A percentile compares a stretch with the other conserved stretches of the same genome.
Conservation (phyloP, 305 asterid species). For the Withania somnifera region DNA sequence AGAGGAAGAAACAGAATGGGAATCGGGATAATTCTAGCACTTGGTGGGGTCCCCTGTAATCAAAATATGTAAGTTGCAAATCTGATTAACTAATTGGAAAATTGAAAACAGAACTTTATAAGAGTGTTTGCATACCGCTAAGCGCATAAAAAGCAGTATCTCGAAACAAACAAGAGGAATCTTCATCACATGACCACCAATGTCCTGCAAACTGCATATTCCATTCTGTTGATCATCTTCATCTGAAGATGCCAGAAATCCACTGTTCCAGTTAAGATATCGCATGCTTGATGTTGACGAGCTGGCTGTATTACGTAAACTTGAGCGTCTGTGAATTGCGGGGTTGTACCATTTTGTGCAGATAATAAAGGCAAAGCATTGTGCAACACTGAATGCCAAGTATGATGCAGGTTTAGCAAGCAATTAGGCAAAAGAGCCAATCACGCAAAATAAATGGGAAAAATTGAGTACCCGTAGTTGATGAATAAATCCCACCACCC, state of each 20-base stretch:
- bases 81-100: neutral
- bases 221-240: slow-evolving; percentile 52
- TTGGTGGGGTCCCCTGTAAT: slow-evolving; percentile 83
- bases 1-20: slow-evolving; percentile 72
- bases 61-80: slow-evolving; percentile 2
- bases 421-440: neutral
- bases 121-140: slow-evolving; percentile 55
- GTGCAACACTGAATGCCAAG: slow-evolving; percentile 66
- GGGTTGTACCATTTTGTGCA: slow-evolving; percentile 99
- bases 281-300: slow-evolving; percentile 43
- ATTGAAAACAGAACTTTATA: neutral
- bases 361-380: slow-evolving; percentile 87
- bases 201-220: slow-evolving; percentile 75
- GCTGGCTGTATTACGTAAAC: slow-evolving; percentile 22
- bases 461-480: slow-evolving; percentile 60
- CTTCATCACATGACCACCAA: slow-evolving; percentile 96
- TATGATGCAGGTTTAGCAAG: slow-evolving; percentile 13
- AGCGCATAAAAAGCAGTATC: slow-evolving; percentile 72
- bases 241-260: slow-evolving; percentile 40
- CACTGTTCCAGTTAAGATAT: slow-evolving; percentile 44
- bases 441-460: neutral
- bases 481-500: slow-evolving; percentile 99
- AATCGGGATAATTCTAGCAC: slow-evolving; percentile 61
- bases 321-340: slow-evolving; percentile 66
- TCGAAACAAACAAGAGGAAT: slow-evolving; percentile 68